Evolutionary conservation across 805 yeast species (phyloP), one percentile per base, ranked within the genome.

Genomic region (Spathaspora sp.): DNA sequence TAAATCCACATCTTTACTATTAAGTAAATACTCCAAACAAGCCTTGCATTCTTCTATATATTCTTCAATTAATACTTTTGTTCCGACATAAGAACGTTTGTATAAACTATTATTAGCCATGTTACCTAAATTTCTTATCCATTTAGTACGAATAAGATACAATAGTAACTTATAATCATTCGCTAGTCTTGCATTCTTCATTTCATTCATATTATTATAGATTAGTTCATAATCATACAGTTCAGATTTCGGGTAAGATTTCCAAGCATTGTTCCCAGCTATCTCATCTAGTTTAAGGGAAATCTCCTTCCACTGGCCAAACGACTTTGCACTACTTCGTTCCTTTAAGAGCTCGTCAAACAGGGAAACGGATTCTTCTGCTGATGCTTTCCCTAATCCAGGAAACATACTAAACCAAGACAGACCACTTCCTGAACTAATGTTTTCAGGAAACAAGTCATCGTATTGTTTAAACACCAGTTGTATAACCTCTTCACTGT

Each of bases 41-140:
- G 57, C 49, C 51, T 83, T 81, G 61, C 97, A 91, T 66, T 94
- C 98, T 8, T 74, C 68, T 48, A 89, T 79, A 63, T 89, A 93
- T 35, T 88, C 92, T 59, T 91, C 96, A 39, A 94, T 89, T 42
- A 92, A 72, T 31, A 67, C 63, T 63, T 93, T 93, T 0, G 98
- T 93, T 3, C 99, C 98, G 14, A 87, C 85, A 60, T 82, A 85
- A 2, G 92, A 82, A 63, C 87, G 89, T 43, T 86, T 72, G 66
- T 89, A 94, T 14, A 94, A 72, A 57, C 83, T 81, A 17, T 85
- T 80, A 65, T 91, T 87, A 1, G 96, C 96, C 75, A 91, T 88
- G 58, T 89, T 87, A 1, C 96, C 98, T 49, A 90, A 67, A 61
- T 91, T 89, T 55, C 99, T 75, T 2, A 81, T 79, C 88, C 97